Base-by-base conservation (phyloP, 1,284 basidiomycete species). In the Pyrrhoderma noxium region DNA sequence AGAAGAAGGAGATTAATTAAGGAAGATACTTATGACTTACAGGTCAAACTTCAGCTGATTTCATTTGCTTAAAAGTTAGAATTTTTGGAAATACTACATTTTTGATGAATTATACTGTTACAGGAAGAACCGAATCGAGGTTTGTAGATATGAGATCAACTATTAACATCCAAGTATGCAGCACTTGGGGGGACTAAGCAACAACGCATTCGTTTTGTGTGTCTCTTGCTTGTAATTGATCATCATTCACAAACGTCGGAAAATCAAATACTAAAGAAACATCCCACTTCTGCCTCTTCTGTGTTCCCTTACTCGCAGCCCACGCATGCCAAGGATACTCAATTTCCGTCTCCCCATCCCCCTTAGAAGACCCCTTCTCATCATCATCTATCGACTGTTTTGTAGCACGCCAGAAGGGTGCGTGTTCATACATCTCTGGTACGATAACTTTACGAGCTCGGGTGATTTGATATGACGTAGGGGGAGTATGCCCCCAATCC, bases 261-360 rank as follows among this genome's bases (percentile, higher is more conserved):
- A 55, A 55, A 47, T 47, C 53, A 42, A 51, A 51, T 13, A 40
- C 35, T 8, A 39, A 43, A 49, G 49, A 55, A 7, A 55, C 45
- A 21, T 51, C 31, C 53, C 53, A 55, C 25, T 44, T 49, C 35
- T 23, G 13, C 18, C 43, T 37, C 22, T 44, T 49, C 31, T 18
- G 45, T 18, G 25, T 44, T 3, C 23, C 38, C 9, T 39, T 13
- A 13, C 53, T 45, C 7, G 49, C 39, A 9, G 42, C 40, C 53
- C 53, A 55, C 2, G 49, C 38, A 39, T 55, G 53, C 53, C 53
- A 55, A 3, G 53, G 53, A 42, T 55, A 55, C 42, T 55, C 45
- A 11, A 47, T 36, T 8, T 38, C 42, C 5, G 49, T 31, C 22
- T 23, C 38, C n/a, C 18, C 38, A 11, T 37, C 37, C 5, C 1